These are phyloP conservation scores for Pseudodiploospora longispora DNA, from an alignment of 2,329 filamentous ascomycete genomes.

Conservation along the genomic window DNA sequence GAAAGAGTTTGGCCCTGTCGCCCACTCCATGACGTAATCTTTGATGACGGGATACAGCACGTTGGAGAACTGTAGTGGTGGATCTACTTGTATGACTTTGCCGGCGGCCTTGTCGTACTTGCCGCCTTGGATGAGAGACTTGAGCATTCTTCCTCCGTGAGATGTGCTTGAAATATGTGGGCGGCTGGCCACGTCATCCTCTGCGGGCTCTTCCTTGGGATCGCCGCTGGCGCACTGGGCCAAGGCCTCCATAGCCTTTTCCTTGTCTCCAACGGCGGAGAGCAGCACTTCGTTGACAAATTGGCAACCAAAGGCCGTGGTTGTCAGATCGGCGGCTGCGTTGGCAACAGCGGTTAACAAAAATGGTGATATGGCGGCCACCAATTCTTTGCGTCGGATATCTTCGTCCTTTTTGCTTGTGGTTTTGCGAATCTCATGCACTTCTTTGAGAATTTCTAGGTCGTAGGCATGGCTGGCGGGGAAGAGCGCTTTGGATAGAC, in stretches of 20 bases:
- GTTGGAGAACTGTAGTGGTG: slow-evolving; percentile 71
- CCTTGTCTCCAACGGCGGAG: slow-evolving; percentile 66
- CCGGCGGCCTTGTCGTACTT: slow-evolving; percentile 71
- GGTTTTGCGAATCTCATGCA: slow-evolving; percentile 68
- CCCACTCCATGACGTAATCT: slow-evolving; percentile 70
- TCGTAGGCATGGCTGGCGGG: slow-evolving; percentile 56
- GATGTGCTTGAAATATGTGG: slow-evolving; percentile 54
- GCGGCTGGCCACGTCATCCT: slow-evolving; percentile 31
- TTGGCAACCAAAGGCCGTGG: slow-evolving; percentile 77
- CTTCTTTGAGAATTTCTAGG: slow-evolving; percentile 63
- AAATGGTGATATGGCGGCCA: slow-evolving; percentile 63
- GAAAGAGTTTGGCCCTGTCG: slow-evolving; percentile 77
- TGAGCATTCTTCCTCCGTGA: slow-evolving; percentile 74
- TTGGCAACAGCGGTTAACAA: slow-evolving; percentile 66
- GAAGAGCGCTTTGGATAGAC: slow-evolving; percentile 52
- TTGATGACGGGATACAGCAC: slow-evolving; percentile 77
- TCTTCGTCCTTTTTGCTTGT: slow-evolving; percentile 92
- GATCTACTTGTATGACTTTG: slow-evolving; percentile 61
- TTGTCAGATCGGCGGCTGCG: slow-evolving; percentile 58
- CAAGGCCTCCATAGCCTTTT: slow-evolving; percentile 61
- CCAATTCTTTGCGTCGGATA: slow-evolving; percentile 65
- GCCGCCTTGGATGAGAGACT: slow-evolving; percentile 83
- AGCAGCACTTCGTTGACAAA: slow-evolving; percentile 78
- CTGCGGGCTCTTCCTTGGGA: slow-evolving; percentile 33
- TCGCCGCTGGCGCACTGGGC: slow-evolving; percentile 55